phyloP scores from a whole-genome alignment of 2,329 filamentous ascomycete species.

The Neofusicoccum sp. region DNA sequence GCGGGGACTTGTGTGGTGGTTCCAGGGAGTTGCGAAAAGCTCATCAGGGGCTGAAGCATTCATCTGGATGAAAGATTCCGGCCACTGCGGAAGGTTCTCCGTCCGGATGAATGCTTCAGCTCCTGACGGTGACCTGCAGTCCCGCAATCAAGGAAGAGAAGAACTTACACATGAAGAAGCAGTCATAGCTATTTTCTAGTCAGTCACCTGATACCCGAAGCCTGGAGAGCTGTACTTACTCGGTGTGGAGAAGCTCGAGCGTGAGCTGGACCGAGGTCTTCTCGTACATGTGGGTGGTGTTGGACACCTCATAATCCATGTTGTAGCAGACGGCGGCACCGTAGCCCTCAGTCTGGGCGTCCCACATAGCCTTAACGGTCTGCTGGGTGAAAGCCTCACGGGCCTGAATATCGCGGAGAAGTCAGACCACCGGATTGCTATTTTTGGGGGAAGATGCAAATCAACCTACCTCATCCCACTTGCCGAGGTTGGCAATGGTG shows the following conservation, averaged over 20 bases:
- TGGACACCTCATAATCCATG: constrained; percentile 20
- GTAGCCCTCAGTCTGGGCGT: neutral
- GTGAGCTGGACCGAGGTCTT: constrained; percentile 6
- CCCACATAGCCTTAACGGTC: constrained; percentile 18
- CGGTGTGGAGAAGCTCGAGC: constrained; percentile 12
- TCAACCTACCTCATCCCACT: constrained; percentile 9
- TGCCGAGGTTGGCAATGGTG: constrained; percentile 13
- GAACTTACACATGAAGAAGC: constrained; percentile 19
- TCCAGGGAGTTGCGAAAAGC: too few species aligned
- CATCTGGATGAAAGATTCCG: too few species aligned
- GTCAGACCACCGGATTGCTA: neutral
- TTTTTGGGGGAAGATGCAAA: neutral
- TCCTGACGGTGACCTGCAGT: too few species aligned
- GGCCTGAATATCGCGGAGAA: neutral
- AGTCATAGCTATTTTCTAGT: constrained; percentile 4
- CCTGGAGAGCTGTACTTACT: neutral
- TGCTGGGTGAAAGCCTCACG: constrained; percentile 19
- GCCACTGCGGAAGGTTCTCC: too few species aligned
- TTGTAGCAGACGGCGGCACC: constrained; percentile 21
- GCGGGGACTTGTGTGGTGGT: too few species aligned
- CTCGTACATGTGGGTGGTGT: constrained; percentile 18
- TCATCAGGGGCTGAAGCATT: too few species aligned
- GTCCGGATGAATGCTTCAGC: too few species aligned
- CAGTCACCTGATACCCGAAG: neutral
- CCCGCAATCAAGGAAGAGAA: too few species aligned